Base-by-base conservation (phyloP, 345 rosid species). In the Sonneratia alba region DNA sequence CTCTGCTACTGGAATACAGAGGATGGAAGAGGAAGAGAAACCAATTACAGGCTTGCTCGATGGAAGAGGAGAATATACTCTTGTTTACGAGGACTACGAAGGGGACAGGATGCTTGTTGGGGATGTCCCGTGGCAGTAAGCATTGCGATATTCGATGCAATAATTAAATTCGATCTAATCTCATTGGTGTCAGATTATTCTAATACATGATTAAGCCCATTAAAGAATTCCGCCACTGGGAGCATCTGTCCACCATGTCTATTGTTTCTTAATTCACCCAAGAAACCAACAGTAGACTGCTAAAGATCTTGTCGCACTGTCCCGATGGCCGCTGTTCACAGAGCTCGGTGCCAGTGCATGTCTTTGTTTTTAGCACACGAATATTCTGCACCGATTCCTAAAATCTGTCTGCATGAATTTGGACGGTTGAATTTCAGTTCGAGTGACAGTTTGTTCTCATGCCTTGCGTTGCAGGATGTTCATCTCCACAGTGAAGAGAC, bases 111-210 rank as follows among this genome's bases (percentile, higher is more conserved):
- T 95, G 92, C 99, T 95, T 78, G 97, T 87, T 55, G 99, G 99
- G 81, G 99, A 95, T 88, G 97, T 95, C 75, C 99, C 99, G 68
- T 95, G 99, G 99, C 89, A 89, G 99, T 95, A 92, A 87, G 93
- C 86, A 76, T 86, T 79, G 74, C 79, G 74, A 42, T 64, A 70
- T 71, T 66, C 40, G 36, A 51, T 36, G 27, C 49, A 70, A 55
- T 24, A 10, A 56, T 15, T 12, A 36, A 14, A 47, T 42, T 22
- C 9, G 1, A 62, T 62, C 19, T 71, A 43, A 71, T 71, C 34
- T 45, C 18, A 22, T 62, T 62, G n/a, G 6, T 53, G 18, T 53
- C 59, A 53, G 14, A 69, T 69, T 69, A 69, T 69, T 49, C 27
- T 49, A 70, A 49, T 51, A 36, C 45, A 16, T 32, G 4, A 3